A percentile compares a stretch with the other conserved stretches of the same genome.
phyloP scores from a whole-genome alignment of 2,329 filamentous ascomycete genomes.

The Pseudogymnoascus sp. region DNA sequence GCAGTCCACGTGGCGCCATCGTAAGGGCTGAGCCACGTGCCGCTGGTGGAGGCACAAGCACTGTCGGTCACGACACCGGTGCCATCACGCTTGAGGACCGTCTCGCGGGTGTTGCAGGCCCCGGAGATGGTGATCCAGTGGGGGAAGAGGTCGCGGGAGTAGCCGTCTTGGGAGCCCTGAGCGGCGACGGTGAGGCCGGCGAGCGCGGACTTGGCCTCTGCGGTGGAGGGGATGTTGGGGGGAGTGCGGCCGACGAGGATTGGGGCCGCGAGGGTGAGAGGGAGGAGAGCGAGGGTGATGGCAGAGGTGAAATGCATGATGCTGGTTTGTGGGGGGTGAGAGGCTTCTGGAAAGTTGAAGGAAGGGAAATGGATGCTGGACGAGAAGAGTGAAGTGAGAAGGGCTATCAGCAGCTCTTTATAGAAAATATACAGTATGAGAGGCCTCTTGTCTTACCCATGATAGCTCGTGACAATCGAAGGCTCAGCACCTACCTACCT shows the following conservation, averaged over 20 bases:
- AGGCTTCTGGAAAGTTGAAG: not conserved
- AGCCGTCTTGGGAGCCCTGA: constrained; percentile 46
- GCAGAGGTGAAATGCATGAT: constrained; percentile 16
- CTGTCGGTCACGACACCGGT: constrained; percentile 49
- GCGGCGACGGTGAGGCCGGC: constrained; percentile 48
- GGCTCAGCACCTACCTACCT: not conserved
- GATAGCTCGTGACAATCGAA: not conserved
- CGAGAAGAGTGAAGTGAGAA: not conserved
- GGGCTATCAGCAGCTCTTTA: not conserved
- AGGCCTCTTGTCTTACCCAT: constrained; percentile 1
- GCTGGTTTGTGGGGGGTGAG: not conserved
- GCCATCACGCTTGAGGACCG: constrained; percentile 67
- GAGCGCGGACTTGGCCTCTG: constrained; percentile 51
- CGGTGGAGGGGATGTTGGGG: constrained; percentile 54
- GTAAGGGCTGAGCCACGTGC: constrained; percentile 64
- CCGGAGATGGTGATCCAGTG: constrained; percentile 61
- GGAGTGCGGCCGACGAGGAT: constrained; percentile 31
- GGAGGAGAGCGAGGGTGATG: constrained; percentile 12
- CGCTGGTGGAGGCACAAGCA: constrained; percentile 55
- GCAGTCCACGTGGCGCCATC: constrained; percentile 64
- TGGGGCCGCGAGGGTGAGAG: constrained; percentile 15
- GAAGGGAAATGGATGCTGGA: not conserved
- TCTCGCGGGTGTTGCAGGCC: constrained; percentile 64
- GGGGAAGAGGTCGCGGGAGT: constrained; percentile 61
- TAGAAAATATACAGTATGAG: not conserved